Conservation (phyloP, 2,329 filamentous ascomycete genomes). For the Zarea fungicola region DNA sequence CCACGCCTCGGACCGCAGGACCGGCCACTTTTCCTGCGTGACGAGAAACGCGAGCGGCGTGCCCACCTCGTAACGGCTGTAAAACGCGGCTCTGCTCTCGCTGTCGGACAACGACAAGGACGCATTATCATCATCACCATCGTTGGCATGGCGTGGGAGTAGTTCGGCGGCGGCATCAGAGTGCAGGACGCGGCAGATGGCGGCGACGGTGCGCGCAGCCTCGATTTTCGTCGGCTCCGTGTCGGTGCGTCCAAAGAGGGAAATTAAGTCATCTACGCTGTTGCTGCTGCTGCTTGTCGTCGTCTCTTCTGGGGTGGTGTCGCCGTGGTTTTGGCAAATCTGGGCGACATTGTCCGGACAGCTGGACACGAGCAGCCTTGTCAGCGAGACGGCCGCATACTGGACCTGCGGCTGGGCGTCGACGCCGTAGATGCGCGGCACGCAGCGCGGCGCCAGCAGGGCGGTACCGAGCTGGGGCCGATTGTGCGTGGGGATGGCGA, state of each 20-base stretch:
- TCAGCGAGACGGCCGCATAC: conserved; percentile 54
- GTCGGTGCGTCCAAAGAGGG: conserved; percentile 34
- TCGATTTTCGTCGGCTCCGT: conserved; percentile 54
- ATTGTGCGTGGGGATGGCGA: conserved; percentile 53
- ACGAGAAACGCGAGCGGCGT: conserved; percentile 47
- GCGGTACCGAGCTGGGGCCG: conserved; percentile 45
- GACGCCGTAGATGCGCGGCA: conserved; percentile 51
- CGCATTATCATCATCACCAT: no score
- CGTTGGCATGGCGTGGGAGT: conserved; percentile 20
- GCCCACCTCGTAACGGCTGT: conserved; percentile 38
- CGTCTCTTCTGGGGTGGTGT: not conserved
- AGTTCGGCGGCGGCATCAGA: conserved; percentile 28
- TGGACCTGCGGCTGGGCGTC: conserved; percentile 52
- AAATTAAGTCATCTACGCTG: conserved; percentile 31
- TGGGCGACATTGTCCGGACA: conserved; percentile 47
- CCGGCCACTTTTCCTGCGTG: conserved; percentile 53
- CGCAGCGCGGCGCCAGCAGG: conserved; percentile 39
- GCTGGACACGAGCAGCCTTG: conserved; percentile 50
- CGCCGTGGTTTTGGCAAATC: conserved; percentile 31
- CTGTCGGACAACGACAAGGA: no score
- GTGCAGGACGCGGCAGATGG: conserved; percentile 52
- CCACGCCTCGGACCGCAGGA: conserved; percentile 55
- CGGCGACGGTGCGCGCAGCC: conserved; percentile 48
- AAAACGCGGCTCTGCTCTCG: conserved; percentile 35
- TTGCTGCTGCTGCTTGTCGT: conserved; percentile 23